Conservation (phyloP, 1,139 yeast genomes). For the Pneumocystis sp. region DNA sequence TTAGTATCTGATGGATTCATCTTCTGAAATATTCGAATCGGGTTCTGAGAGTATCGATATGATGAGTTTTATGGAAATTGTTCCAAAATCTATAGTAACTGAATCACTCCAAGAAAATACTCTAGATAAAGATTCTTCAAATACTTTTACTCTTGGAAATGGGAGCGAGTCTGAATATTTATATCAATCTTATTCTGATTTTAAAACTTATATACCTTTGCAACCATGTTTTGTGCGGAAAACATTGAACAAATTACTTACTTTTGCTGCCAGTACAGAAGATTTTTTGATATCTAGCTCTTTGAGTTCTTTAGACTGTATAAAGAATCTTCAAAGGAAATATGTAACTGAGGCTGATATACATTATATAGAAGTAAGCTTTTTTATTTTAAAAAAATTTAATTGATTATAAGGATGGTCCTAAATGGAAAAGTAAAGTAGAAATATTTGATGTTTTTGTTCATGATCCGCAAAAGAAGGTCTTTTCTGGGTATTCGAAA, state of each 20-base stretch:
- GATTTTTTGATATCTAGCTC: not conserved
- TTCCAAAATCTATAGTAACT: not conserved
- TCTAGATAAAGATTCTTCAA: not conserved
- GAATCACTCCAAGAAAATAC: not conserved
- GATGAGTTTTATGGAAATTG: not conserved
- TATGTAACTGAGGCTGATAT: not conserved
- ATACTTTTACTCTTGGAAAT: not conserved
- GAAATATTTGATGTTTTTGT: not conserved
- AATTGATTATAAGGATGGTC: not conserved
- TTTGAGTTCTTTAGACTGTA: not conserved
- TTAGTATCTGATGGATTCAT: not conserved
- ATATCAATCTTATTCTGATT: not conserved
- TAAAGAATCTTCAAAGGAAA: not conserved
- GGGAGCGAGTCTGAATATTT: not conserved
- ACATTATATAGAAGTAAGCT: not conserved
- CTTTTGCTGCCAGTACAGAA: not conserved
- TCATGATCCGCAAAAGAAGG: not conserved
- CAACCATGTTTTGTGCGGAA: not conserved
- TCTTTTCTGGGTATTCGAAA: not conserved
- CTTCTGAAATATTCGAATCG: not conserved
- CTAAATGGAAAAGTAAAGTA: not conserved
- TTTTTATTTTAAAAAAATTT: not conserved
- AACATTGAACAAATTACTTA: not conserved
- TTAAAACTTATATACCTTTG: not conserved
- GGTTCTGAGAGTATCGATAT: not conserved